These are phyloP conservation scores for Xerocomellus chrysenteron DNA, from an alignment of 768 basidiomycete species.

Conservation along the genomic window DNA sequence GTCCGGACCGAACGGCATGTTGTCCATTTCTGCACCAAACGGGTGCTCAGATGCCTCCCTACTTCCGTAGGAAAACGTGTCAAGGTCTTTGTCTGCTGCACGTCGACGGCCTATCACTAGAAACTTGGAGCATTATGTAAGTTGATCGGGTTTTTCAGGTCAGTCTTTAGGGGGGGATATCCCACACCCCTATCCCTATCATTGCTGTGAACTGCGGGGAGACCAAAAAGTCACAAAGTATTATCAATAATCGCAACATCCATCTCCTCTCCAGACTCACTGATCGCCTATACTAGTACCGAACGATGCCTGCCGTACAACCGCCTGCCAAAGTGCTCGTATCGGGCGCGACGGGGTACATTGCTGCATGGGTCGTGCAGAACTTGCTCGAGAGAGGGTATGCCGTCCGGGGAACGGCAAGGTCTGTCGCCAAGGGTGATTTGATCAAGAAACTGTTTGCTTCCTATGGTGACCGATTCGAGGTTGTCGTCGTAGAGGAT, in stretches of 20 bases:
- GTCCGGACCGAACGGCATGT: conserved; percentile 50
- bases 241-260: no score
- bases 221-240: no score
- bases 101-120: conserved; percentile 51
- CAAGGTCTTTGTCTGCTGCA: conserved; percentile 52
- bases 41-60: conserved; percentile 66
- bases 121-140: no score
- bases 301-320: conserved; percentile 25
- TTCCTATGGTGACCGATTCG: conserved; percentile 55
- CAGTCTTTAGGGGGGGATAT: no score
- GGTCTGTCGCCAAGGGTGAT: conserved; percentile 57
- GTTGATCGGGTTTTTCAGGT: no score
- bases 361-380: conserved; percentile 48
- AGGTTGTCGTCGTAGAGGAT: conserved; percentile 67
- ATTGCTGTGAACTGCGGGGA: no score
- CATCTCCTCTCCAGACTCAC: background rate
- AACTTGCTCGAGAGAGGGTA: conserved; percentile 61
- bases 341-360: conserved; percentile 28
- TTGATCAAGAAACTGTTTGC: conserved; percentile 56
- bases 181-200: no score
- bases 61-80: conserved; percentile 62
- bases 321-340: conserved; percentile 31
- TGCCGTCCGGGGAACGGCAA: conserved; percentile 63
- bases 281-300: background rate
- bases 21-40: conserved; percentile 53